Percentiles rank a stretch among this genome's conserved stretches.
Conservation (phyloP, 2,329 filamentous ascomycete species). For the Lecanicillium sp. region DNA sequence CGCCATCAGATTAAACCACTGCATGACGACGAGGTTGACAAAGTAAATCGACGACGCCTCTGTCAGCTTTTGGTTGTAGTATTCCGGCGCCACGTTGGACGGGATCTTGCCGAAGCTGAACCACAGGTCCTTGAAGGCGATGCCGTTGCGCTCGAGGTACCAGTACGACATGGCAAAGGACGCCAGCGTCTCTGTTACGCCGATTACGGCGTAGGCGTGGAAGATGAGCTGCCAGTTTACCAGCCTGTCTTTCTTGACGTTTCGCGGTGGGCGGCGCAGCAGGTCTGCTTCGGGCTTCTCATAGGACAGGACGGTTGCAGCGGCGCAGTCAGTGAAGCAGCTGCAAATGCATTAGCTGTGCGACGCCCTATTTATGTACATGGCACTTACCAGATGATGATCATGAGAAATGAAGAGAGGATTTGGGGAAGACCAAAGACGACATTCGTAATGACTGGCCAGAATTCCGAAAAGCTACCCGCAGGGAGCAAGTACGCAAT, state of each 20-base stretch:
- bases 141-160: slow-evolving; percentile 55
- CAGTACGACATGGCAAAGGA: slow-evolving; percentile 61
- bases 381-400: slow-evolving; percentile 46
- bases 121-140: slow-evolving; percentile 59
- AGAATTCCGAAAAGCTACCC: slow-evolving; percentile 67
- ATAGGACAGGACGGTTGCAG: slow-evolving; percentile 66
- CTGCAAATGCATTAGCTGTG: slow-evolving; percentile 22
- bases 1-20: slow-evolving; percentile 69
- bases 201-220: slow-evolving; percentile 66
- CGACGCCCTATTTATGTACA: not conserved
- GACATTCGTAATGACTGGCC: slow-evolving; percentile 68
- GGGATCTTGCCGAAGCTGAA: slow-evolving; percentile 56
- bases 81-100: slow-evolving; percentile 42
- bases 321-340: slow-evolving; percentile 71
- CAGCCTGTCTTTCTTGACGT: slow-evolving; percentile 61
- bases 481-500: slow-evolving; percentile 67
- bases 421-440: slow-evolving; percentile 67
- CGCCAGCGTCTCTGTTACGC: slow-evolving; percentile 51
- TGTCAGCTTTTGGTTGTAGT: slow-evolving; percentile 48
- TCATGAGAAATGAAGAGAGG: slow-evolving; percentile 66
- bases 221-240: slow-evolving; percentile 67
- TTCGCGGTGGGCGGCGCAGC: slow-evolving; percentile 59
- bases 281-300: slow-evolving; percentile 72
- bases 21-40: slow-evolving; percentile 74
- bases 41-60: slow-evolving; percentile 70